Evolutionary conservation across 495 filamentous ascomycete genomes (phyloP).

Genomic region (Lepraria neglecta): DNA sequence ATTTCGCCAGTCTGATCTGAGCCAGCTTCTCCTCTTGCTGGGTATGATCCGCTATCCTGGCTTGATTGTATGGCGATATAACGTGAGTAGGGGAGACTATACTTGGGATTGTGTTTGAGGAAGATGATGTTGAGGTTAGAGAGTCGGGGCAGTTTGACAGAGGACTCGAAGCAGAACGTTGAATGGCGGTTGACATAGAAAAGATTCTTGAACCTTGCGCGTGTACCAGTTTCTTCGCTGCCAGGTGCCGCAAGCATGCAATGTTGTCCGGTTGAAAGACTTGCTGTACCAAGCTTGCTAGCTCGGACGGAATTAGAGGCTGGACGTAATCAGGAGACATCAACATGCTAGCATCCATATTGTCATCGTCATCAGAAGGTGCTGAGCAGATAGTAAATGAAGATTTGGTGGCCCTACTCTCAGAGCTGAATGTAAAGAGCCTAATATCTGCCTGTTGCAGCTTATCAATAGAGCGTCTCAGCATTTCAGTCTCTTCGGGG

Average conservation of each 20-base stretch:
- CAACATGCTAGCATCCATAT: conserved; percentile 89
- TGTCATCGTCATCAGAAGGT: conserved; percentile 68
- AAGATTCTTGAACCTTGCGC: conserved; percentile 41
- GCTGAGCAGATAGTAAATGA: conserved; percentile 81
- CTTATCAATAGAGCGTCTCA: conserved; percentile 60
- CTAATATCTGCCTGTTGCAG: conserved; percentile 56
- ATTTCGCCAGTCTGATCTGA: conserved; percentile 75
- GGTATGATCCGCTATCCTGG: conserved; percentile 63
- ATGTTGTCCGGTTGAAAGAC: conserved; percentile 75
- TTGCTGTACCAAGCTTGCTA: conserved; percentile 59
- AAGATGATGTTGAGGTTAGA: conserved; percentile 16
- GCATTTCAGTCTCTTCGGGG: conserved; percentile 47
- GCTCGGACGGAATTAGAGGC: conserved; percentile 73
- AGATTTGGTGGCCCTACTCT: conserved; percentile 29
- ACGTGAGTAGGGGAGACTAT: conserved; percentile 30
- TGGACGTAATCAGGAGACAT: conserved; percentile 93
- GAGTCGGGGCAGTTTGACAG: conserved; percentile 2
- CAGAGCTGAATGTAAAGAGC: conserved; percentile 59
- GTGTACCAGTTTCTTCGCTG: conserved; percentile 80
- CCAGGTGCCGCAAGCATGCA: conserved; percentile 78
- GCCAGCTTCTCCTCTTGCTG: conserved; percentile 68
- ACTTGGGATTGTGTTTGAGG: conserved; percentile 26
- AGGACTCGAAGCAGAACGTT: conserved; percentile 19
- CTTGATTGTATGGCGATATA: conserved; percentile 58
- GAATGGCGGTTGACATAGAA: conserved; percentile 26